Evolutionary conservation across 129 eudicot species (phyloP).

Genomic region (Saussurea involucrata): DNA sequence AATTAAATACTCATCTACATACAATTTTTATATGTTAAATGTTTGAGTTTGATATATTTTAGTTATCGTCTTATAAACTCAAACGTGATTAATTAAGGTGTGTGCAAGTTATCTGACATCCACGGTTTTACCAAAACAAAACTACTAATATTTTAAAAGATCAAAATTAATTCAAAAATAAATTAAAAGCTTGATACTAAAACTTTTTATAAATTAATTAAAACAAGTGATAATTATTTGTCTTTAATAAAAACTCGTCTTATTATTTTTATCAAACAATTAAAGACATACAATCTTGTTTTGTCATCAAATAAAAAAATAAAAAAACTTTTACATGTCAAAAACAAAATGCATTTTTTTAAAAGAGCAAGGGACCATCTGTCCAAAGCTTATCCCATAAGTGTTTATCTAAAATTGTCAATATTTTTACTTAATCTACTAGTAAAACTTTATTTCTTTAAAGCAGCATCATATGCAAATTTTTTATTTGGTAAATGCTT

Average conservation of each 20-base stretch:
- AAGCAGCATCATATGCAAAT: too few relatives aligned
- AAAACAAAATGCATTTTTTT: neutral
- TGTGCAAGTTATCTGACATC: too few relatives aligned
- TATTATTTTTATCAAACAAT: neutral
- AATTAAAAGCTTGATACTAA: neutral
- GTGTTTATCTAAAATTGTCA: too few relatives aligned
- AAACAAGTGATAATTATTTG: neutral
- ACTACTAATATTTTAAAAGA: neutral
- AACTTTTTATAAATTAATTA: neutral
- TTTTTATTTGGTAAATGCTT: too few relatives aligned
- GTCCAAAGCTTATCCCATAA: too few relatives aligned
- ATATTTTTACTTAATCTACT: too few relatives aligned
- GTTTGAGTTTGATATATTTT: neutral
- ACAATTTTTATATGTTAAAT: neutral
- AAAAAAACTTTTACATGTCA: neutral
- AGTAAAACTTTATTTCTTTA: too few relatives aligned
- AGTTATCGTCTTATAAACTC: neutral
- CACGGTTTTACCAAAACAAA: too few relatives aligned
- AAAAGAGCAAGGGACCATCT: too few relatives aligned
- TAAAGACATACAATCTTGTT: neutral
- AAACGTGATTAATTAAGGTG: neutral
- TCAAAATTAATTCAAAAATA: neutral
- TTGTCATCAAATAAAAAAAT: neutral
- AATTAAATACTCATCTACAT: neutral
- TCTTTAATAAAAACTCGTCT: neutral